Evolutionary conservation across 2,329 filamentous ascomycete genomes (phyloP), one percentile per base, ranked within the genome.

Genomic region (Clonostachys rhizophaga): DNA sequence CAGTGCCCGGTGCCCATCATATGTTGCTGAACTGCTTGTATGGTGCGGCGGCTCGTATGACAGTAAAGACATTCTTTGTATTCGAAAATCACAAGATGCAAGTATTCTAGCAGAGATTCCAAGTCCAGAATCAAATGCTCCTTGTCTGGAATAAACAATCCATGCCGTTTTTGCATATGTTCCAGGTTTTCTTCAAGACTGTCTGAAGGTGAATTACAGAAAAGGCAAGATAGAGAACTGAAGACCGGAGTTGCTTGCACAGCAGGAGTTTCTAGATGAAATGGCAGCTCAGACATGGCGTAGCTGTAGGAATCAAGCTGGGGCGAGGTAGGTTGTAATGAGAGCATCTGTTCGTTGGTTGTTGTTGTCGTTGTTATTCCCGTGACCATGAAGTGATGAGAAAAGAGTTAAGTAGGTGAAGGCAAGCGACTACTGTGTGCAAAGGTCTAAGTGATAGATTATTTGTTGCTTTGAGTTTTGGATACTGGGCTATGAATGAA

Each of bases 31-130:
- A 71, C 69, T 0, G 67, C 77, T 44, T 73, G 62, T 0, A 63
- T 59, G 0, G 69, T 74, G 1, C 57, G 56, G 34, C 71, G 65
- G 36, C 67, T 58, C 13, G 64, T 72, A 1, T 72, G 71, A 51
- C 77, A 81, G 17, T 64, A 67, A 36, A 81, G 62, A 49, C 78
- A 81, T 55, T 79, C 74, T 16, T 62, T 61, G 46, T 75, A 78
- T 1, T 57, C 66, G 17, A 62, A 70, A 13, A 80, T 70, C 17
- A 80, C 58, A 9, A 76, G 63, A 45, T 72, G 66, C 0, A 79
- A 58, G 46, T 78, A 78, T 39, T 61, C 53, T 35, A 79, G 59
- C 3, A 81, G 57, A 0, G 71, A 70, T 35, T 72, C 69, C 4
- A 71, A 50, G 46, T 79, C 74, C 10, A 77, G 69, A 2, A 62